Conservation (phyloP, 805 yeast species). For the Ogataea populi-albae region DNA sequence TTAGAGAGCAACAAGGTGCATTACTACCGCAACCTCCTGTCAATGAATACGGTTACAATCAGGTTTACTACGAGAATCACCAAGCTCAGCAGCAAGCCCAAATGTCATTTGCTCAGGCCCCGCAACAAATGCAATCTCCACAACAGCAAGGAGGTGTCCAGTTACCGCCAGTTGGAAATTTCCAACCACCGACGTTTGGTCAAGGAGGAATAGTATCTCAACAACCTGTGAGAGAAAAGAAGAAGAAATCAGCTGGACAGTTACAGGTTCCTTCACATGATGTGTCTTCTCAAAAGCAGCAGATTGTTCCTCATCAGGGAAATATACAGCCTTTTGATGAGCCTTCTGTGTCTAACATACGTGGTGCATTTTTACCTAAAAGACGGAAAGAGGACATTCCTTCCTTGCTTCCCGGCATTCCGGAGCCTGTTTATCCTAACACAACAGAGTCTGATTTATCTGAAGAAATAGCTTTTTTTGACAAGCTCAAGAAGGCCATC, state of each 20-base stretch:
- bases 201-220: constrained; percentile 21
- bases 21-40: constrained; percentile 18
- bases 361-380: constrained; percentile 31
- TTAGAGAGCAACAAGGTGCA: constrained; percentile 30
- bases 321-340: constrained; percentile 36
- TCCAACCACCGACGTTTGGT: constrained; percentile 60
- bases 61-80: constrained; percentile 20
- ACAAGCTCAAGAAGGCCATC: constrained; percentile 82
- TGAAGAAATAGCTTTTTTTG: constrained; percentile 89
- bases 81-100: constrained; percentile 10
- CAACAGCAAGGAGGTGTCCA: constrained; percentile 40
- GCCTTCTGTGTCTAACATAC: constrained; percentile 47
- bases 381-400: constrained; percentile 45
- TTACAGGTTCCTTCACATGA: constrained; percentile 19
- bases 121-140: constrained; percentile 14
- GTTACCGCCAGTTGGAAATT: constrained; percentile 86
- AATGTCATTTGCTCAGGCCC: constrained; percentile 15
- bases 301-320: constrained; percentile 8
- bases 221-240: constrained; percentile 25
- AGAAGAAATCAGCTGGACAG: constrained; percentile 26
- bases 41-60: constrained; percentile 21
- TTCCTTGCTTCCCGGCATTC: constrained; percentile 77
- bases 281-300: constrained; percentile 21
- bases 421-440: constrained; percentile 72
- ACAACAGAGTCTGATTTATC: constrained; percentile 58